Evolutionary conservation across 805 yeast genomes (phyloP).

Genomic region (Debaryomyces maramus): DNA sequence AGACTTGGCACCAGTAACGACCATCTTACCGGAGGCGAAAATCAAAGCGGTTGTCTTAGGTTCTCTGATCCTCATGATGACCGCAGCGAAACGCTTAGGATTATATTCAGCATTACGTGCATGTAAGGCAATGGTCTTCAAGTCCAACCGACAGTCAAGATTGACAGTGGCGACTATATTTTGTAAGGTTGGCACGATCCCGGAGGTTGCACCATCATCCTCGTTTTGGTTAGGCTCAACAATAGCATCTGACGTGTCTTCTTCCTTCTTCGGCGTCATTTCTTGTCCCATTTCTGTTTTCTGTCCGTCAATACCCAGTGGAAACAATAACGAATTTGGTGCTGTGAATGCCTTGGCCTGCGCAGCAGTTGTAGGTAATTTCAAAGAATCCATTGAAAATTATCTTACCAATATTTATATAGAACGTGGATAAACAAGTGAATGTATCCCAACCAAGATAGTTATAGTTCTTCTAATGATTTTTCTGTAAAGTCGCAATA

Average conservation of each 20-base stretch:
- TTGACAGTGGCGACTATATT: slow-evolving; percentile 98
- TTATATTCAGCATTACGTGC: slow-evolving; percentile 99
- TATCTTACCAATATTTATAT: slow-evolving; percentile 10
- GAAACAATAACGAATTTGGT: slow-evolving; percentile 61
- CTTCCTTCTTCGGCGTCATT: slow-evolving; percentile 10
- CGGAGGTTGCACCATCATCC: slow-evolving; percentile 80
- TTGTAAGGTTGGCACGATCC: slow-evolving; percentile 92
- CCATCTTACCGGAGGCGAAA: slow-evolving; percentile 99
- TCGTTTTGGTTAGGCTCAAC: slow-evolving; percentile 43
- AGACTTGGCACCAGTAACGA: slow-evolving; percentile 98
- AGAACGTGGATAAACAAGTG: slow-evolving; percentile 41
- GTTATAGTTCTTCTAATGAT: too few species aligned
- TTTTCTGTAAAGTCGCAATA: too few species aligned
- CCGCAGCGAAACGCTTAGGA: slow-evolving; percentile 98
- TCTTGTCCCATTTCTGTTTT: slow-evolving; percentile 13
- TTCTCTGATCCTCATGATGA: slow-evolving; percentile 98
- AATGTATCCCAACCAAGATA: slow-evolving; percentile 41
- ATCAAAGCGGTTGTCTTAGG: slow-evolving; percentile 98
- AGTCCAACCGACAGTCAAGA: slow-evolving; percentile 90
- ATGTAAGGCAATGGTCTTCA: slow-evolving; percentile 95
- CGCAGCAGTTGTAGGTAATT: slow-evolving; percentile 75
- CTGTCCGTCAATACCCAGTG: slow-evolving; percentile 47
- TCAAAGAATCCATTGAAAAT: slow-evolving; percentile 62
- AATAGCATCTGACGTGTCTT: slow-evolving; percentile 19
- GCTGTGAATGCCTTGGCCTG: slow-evolving; percentile 73